Conservation (phyloP, 495 filamentous ascomycete genomes). For the Staphylotrichum tortipilum region DNA sequence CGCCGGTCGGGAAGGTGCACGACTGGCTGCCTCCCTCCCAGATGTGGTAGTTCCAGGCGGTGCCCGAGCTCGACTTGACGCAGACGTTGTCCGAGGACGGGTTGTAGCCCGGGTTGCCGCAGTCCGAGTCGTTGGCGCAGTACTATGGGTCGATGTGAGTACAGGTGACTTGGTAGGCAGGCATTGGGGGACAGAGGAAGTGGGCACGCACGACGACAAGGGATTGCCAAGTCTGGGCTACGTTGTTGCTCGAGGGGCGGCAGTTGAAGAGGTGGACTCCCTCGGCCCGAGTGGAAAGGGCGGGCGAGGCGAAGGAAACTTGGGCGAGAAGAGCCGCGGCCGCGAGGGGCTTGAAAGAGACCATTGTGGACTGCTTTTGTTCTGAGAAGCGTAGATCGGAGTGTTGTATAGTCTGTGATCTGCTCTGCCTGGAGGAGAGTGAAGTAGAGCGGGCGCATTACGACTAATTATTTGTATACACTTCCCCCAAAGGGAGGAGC, state of each 20-base stretch:
- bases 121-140: conserved; percentile 10
- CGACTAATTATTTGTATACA: no score
- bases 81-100: conserved; percentile 3
- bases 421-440: no score
- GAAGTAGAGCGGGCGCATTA: no score
- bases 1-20: conserved; percentile 8
- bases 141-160: no score
- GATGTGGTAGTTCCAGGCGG: not conserved
- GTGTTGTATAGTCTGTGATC: no score
- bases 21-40: conserved; percentile 7
- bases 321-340: not conserved
- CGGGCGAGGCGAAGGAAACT: not conserved
- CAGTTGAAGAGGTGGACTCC: conserved; percentile 7
- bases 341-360: not conserved
- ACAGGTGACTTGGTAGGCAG: no score
- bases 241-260: not conserved
- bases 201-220: not conserved
- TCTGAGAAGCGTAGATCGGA: not conserved
- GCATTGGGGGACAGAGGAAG: no score
- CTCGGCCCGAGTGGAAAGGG: not conserved
- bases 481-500: no score
- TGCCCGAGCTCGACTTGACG: not conserved
- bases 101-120: not conserved
- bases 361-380: not conserved
- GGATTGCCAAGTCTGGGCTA: conserved; percentile 1